Base-by-base conservation (phyloP, 345 rosid species). In the Murraya paniculata region DNA sequence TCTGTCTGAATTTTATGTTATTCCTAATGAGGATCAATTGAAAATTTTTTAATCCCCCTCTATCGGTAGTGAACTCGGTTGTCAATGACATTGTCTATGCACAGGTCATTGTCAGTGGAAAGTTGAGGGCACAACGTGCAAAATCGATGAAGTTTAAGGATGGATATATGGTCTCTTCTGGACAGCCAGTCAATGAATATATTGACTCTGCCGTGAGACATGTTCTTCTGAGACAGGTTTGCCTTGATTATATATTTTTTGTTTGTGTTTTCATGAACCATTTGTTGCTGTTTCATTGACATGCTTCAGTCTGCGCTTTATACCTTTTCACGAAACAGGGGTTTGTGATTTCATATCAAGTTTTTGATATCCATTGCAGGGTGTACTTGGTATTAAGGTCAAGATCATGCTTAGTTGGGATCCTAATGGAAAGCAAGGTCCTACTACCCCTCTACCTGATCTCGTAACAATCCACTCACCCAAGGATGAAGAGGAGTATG, bases 101-200 rank as follows among this genome's bases (percentile, higher is more conserved):
- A 59, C 67, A 94, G 98, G 98, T 94, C 21, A 95, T 90, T 87
- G 98, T 93, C 31, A 95, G 98, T 22, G 98, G 98, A 68, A 95
- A 95, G 86, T 89, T 95, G 5, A 88, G 95, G 73, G 98, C 98
- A 38, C 89, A 86, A 64, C 93, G 98, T 78, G 98, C 98, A 24
- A 95, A 95, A 79, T 91, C 97, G 5, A 93, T 95, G 98, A 95
- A 93, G 78, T 95, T 95, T 80, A 93, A 91, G 88, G 98, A 95
- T 70, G 98, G 98, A 9, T 95, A 95, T 80, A 95, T 95, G 98
- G 90, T 91, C 50, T 95, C 98, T 28, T 91, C 98, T 22, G 98
- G 98, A 38, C 98, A 93, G 68, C 98, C 98, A 0, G 92, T 91
- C 10, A 90, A 95, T 24, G 98, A 95, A 41, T 95, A 93, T 75